Evolutionary conservation across 768 basidiomycete species (phyloP).

Genomic region (Kondoa subrosea): DNA sequence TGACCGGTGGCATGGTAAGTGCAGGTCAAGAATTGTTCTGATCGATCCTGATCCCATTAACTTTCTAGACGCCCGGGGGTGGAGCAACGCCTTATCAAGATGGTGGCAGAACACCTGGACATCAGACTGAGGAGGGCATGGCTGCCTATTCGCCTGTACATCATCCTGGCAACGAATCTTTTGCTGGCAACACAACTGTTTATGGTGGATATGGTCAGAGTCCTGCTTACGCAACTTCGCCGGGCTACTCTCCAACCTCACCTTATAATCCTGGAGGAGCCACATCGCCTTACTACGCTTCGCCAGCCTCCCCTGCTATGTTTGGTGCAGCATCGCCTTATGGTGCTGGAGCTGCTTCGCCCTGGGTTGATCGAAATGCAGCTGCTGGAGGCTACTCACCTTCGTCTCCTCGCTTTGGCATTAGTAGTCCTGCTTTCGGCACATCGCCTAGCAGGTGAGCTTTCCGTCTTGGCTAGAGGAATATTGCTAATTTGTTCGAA

Average conservation of each 20-base stretch:
- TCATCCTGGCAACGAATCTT: slow-evolving; percentile 61
- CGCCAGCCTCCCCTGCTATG: slow-evolving; percentile 69
- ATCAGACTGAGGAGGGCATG: slow-evolving; percentile 60
- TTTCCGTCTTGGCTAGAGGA: slow-evolving; percentile 14
- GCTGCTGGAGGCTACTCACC: slow-evolving; percentile 31
- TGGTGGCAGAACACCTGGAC: slow-evolving; percentile 67
- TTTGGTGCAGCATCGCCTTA: slow-evolving; percentile 41
- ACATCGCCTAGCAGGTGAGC: slow-evolving; percentile 72
- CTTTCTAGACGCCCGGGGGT: slow-evolving; percentile 40
- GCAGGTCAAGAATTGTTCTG: not conserved
- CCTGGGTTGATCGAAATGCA: slow-evolving; percentile 30
- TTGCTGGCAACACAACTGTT: slow-evolving; percentile 16
- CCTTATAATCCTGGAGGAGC: slow-evolving; percentile 16
- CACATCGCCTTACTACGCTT: slow-evolving; percentile 44
- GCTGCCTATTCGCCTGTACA: slow-evolving; percentile 90
- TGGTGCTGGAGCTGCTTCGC: slow-evolving; percentile 34
- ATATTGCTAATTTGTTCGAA: slow-evolving; percentile 4
- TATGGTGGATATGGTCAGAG: slow-evolving; percentile 19
- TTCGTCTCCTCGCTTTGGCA: slow-evolving; percentile 25
- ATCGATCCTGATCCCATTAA: not conserved
- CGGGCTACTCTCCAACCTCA: slow-evolving; percentile 34
- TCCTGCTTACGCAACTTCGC: slow-evolving; percentile 49
- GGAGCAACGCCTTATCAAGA: slow-evolving; percentile 75
- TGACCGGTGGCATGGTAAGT: slow-evolving; percentile 26
- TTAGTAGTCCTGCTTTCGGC: slow-evolving; percentile 70